These are phyloP conservation scores for Evansstolkia leycettana DNA, from an alignment of 495 filamentous ascomycete genomes.

Conservation along the genomic window DNA sequence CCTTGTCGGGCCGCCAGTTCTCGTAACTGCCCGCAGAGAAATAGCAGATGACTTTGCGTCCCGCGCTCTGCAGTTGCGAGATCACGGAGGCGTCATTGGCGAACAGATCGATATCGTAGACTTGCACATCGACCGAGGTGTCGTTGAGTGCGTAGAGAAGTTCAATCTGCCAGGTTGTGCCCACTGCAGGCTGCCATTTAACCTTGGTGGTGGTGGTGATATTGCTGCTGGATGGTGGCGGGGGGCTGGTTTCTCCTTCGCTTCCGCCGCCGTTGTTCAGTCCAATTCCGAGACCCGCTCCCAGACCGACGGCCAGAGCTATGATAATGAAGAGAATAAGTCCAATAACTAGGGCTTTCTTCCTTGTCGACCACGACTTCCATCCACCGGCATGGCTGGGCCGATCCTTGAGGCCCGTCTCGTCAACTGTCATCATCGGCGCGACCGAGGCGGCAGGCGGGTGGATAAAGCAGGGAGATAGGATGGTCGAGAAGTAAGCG, in stretches of 20 bases:
- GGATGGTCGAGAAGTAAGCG: too few species aligned
- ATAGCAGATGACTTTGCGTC: constrained; percentile 58
- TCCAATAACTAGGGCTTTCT: constrained; percentile 22
- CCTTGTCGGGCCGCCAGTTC: constrained; percentile 42
- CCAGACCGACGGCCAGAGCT: constrained; percentile 39
- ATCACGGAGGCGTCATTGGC: constrained; percentile 34
- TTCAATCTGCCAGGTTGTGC: constrained; percentile 44
- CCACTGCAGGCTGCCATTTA: constrained; percentile 37
- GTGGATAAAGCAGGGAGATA: too few species aligned
- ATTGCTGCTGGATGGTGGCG: constrained; percentile 7
- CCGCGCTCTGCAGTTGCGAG: constrained; percentile 28
- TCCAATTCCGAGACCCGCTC: constrained; percentile 39
- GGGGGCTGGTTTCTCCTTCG: constrained; percentile 5
- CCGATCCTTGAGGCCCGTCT: too few species aligned
- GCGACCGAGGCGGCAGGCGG: too few species aligned
- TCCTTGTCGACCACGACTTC: constrained; percentile 8
- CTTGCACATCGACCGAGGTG: constrained; percentile 30
- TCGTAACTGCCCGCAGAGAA: constrained; percentile 59
- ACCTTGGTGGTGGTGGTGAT: constrained; percentile 16
- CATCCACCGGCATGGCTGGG: too few species aligned
- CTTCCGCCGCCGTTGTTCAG: constrained; percentile 15
- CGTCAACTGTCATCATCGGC: too few species aligned
- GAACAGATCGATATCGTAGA: constrained; percentile 56
- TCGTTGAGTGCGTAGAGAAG: constrained; percentile 31
- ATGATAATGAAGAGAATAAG: constrained; percentile 23